phyloP scores from a whole-genome alignment of 805 yeast species.

The Kodamaea jinghongensis region DNA sequence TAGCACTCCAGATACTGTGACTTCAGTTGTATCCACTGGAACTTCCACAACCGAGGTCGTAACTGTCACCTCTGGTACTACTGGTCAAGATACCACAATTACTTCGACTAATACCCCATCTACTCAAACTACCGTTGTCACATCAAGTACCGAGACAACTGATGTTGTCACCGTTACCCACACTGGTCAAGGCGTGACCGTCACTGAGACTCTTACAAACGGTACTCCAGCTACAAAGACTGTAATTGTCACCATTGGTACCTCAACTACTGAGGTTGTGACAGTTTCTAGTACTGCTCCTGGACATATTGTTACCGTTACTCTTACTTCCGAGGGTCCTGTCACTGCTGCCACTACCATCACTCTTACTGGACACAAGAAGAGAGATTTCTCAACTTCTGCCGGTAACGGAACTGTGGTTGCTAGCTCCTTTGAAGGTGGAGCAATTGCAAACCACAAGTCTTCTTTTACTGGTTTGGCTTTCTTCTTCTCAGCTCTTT shows the following conservation, averaged over 20 bases:
- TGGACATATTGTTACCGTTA: neutral
- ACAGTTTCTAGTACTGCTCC: neutral
- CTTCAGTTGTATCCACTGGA: no score
- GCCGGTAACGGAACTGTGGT: neutral
- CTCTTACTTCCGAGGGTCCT: neutral
- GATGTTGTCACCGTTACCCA: conserved; percentile 1
- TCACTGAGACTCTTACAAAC: neutral
- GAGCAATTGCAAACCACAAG: neutral
- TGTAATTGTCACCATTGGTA: conserved; percentile 2
- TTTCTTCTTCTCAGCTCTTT: no score
- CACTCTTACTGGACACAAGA: neutral
- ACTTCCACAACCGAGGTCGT: conserved; percentile 1
- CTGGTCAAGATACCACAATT: no score
- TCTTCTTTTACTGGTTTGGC: no score
- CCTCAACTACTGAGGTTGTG: neutral
- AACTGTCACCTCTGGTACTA: neutral
- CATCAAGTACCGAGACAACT: neutral
- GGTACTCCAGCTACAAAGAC: neutral
- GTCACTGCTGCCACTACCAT: neutral
- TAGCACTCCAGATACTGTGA: neutral
- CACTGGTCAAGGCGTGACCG: neutral
- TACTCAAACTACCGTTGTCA: no score
- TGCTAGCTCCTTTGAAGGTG: neutral
- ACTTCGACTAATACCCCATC: no score
- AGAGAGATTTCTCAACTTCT: no score